A percentile compares a stretch with the other conserved stretches of the same genome.
These are phyloP conservation scores for Paraconiothyrium brasiliense DNA, from an alignment of 2,329 filamentous ascomycete species.

Conservation along the genomic window DNA sequence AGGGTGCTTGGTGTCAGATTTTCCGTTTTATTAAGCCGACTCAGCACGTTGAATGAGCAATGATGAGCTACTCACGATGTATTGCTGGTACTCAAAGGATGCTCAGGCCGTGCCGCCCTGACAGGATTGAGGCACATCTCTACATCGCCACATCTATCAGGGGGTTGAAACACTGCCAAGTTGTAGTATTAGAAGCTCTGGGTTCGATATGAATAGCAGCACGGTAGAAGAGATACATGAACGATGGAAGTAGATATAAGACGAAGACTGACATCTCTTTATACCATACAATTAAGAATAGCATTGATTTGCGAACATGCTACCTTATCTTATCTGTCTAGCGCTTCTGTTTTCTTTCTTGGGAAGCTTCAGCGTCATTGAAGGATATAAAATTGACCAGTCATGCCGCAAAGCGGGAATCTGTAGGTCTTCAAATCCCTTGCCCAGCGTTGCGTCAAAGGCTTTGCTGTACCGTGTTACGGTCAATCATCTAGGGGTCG, in stretches of 20 bases:
- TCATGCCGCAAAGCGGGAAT: conserved; percentile 2
- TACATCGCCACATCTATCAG: conserved; percentile 2
- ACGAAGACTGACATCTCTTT: not conserved
- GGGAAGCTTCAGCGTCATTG: not conserved
- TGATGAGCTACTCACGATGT: not conserved
- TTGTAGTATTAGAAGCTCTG: not conserved
- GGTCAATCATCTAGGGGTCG: too few species aligned
- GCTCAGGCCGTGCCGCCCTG: not conserved
- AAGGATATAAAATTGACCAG: conserved; percentile 10
- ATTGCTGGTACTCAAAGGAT: not conserved
- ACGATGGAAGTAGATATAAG: conserved; percentile 1
- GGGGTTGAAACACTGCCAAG: conserved; percentile 6
- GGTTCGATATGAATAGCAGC: too few species aligned
- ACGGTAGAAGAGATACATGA: not conserved
- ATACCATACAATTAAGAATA: not conserved
- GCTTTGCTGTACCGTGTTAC: too few species aligned
- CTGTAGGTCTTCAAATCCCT: not conserved
- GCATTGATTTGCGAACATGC: not conserved
- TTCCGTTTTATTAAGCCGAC: not conserved
- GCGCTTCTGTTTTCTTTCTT: not conserved
- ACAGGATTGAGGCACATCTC: not conserved
- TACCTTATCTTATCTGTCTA: not conserved
- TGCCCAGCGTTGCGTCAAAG: too few species aligned
- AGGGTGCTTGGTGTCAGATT: not conserved
- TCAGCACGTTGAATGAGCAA: not conserved